A percentile compares a stretch with the other conserved stretches of the same genome.
Conservation (phyloP, 805 yeast genomes). For the Teunomyces aglyptinius region DNA sequence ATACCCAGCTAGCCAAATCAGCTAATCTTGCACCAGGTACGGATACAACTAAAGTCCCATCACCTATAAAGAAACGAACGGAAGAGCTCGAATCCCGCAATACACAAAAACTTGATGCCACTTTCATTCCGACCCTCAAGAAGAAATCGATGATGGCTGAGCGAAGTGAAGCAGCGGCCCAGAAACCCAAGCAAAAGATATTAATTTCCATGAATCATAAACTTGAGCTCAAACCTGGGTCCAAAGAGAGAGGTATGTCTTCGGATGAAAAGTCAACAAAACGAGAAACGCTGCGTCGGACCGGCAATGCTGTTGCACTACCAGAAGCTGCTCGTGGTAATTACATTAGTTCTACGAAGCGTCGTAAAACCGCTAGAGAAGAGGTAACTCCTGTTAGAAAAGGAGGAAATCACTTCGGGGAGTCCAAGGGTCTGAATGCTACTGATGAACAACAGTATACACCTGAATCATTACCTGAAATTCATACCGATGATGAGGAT, state of each 20-base stretch:
- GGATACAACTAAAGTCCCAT: constrained; percentile 9
- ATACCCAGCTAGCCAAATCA: constrained; percentile 20
- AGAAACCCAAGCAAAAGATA: constrained; percentile 27
- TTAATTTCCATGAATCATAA: constrained; percentile 24
- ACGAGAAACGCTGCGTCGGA: constrained; percentile 25
- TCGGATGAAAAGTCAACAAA: constrained; percentile 13
- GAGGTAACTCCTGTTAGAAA: background rate
- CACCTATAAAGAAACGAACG: constrained; percentile 14
- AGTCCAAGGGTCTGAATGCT: background rate
- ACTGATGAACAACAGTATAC: constrained; percentile 6
- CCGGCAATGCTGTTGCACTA: constrained; percentile 30
- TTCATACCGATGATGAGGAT: constrained; percentile 41
- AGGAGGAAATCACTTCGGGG: constrained; percentile 3
- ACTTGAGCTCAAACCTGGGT: constrained; percentile 7
- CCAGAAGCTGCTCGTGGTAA: constrained; percentile 40
- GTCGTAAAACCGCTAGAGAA: constrained; percentile 4
- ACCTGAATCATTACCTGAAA: constrained; percentile 34
- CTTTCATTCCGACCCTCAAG: constrained; percentile 19
- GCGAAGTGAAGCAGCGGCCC: constrained; percentile 25
- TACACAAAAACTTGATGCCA: constrained; percentile 15
- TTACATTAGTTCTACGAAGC: constrained; percentile 5
- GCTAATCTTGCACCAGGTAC: constrained; percentile 6
- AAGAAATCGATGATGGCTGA: constrained; percentile 30
- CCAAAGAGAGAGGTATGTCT: background rate
- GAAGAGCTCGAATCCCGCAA: constrained; percentile 11